A percentile compares a stretch with the other conserved stretches of the same genome.
These are phyloP conservation scores for Gloeophyllum trabeum DNA, from an alignment of 768 basidiomycete species.

Conservation along the genomic window DNA sequence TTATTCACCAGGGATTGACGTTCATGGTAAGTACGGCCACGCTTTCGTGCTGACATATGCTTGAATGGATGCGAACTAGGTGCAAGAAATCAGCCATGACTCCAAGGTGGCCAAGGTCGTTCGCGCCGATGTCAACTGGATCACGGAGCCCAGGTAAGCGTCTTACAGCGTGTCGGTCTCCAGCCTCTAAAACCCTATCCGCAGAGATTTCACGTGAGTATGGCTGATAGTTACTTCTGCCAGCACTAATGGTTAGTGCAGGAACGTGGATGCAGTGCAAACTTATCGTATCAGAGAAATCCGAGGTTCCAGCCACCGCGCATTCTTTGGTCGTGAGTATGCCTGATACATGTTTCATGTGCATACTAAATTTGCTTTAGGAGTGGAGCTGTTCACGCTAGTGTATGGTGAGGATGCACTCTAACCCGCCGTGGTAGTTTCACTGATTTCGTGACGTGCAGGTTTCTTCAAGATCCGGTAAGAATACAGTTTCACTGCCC, in stretches of 20 bases:
- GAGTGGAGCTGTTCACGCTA: slow-evolving; percentile 49
- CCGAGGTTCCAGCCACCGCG: slow-evolving; percentile 36
- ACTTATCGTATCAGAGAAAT: slow-evolving; percentile 67
- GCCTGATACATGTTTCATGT: too few species aligned
- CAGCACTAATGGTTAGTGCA: slow-evolving; percentile 24
- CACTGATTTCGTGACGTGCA: slow-evolving; percentile 15
- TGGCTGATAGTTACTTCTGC: slow-evolving; percentile 31
- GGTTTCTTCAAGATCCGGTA: slow-evolving; percentile 78
- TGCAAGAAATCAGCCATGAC: slow-evolving; percentile 77
- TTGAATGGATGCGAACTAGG: slow-evolving; percentile 23
- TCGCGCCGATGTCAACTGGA: slow-evolving; percentile 75
- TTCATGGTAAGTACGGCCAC: slow-evolving; percentile 51
- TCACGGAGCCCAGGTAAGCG: slow-evolving; percentile 55
- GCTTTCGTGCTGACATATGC: background rate
- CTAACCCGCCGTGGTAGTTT: background rate
- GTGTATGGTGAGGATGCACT: slow-evolving; percentile 53
- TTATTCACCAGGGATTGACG: slow-evolving; percentile 79
- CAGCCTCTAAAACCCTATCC: background rate
- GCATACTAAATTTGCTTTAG: too few species aligned
- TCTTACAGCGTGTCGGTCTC: slow-evolving; percentile 1
- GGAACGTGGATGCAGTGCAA: slow-evolving; percentile 66
- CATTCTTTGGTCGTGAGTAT: slow-evolving; percentile 64
- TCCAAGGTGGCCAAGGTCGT: slow-evolving; percentile 57
- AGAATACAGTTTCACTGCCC: background rate
- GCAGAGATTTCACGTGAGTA: slow-evolving; percentile 73